Evolutionary conservation across 495 filamentous ascomycete species (phyloP).

Genomic region (Tuber umbilicatum): DNA sequence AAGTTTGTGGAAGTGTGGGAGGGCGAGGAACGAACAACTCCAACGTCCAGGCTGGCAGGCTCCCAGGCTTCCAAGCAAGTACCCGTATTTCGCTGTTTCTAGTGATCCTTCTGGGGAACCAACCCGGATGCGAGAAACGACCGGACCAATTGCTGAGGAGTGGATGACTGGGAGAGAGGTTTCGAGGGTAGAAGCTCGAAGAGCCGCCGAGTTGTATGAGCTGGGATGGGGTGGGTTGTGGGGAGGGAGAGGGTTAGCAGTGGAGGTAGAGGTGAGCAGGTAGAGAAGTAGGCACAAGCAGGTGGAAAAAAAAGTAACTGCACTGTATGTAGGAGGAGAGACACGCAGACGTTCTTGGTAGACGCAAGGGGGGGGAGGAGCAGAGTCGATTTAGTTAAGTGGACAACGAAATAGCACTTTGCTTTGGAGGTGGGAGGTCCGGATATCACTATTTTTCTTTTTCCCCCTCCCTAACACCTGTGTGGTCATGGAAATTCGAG

Average conservation of each 20-base stretch:
- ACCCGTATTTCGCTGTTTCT: background rate
- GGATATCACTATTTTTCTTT: background rate
- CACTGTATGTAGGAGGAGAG: background rate
- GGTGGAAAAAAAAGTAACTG: constrained; percentile 3
- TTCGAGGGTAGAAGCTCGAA: background rate
- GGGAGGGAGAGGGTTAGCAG: background rate
- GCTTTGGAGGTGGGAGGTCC: background rate
- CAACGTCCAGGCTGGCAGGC: background rate
- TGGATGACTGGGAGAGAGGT: background rate
- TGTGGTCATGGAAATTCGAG: background rate
- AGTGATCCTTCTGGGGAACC: background rate
- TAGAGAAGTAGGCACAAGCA: background rate
- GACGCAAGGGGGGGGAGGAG: constrained; percentile 2
- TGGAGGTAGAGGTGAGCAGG: background rate
- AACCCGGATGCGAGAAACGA: background rate
- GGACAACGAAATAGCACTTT: background rate
- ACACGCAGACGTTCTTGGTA: constrained; percentile 2
- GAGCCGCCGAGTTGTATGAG: background rate
- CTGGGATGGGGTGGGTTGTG: background rate
- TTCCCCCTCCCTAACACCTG: background rate
- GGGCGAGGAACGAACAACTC: background rate
- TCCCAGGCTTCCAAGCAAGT: background rate
- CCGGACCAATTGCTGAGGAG: background rate
- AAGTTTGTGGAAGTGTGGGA: constrained; percentile 4
- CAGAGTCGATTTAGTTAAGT: background rate